These are phyloP conservation scores for Ormosia emarginata DNA, from an alignment of 306 rosid genomes.

Conservation along the genomic window DNA sequence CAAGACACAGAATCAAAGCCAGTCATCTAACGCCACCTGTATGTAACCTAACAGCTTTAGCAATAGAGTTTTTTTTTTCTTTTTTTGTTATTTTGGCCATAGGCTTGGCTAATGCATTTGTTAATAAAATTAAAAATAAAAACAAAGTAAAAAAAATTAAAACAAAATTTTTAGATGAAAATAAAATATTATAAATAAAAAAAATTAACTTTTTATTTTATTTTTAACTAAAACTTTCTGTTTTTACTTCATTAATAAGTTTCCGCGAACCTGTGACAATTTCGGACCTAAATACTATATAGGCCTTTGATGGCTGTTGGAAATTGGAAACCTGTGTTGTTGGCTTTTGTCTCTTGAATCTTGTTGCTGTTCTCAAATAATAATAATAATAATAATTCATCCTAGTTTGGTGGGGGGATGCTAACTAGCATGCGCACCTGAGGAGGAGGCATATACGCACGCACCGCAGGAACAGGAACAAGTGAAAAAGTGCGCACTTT, in stretches of 20 bases:
- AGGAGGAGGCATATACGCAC: conserved; percentile 5
- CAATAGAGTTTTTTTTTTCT: background rate
- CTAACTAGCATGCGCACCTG: conserved; percentile 30
- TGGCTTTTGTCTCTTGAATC: background rate
- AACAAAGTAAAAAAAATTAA: no score
- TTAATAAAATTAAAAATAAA: no score
- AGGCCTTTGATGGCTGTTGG: background rate
- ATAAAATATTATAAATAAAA: no score
- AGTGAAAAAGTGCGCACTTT: conserved; percentile 25
- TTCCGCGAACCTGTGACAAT: background rate
- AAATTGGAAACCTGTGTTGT: background rate
- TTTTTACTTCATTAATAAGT: no score
- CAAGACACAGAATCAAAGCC: conserved; percentile 11
- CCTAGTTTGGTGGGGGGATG: background rate
- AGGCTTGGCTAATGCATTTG: no score
- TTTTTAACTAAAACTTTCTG: no score
- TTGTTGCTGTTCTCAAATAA: background rate
- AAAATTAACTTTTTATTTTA: no score
- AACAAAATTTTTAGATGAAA: no score
- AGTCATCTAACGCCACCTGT: conserved; percentile 23
- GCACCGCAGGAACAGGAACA: conserved; percentile 8
- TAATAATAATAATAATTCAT: background rate
- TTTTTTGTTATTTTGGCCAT: background rate
- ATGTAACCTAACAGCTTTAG: background rate
- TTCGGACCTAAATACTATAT: background rate